These are phyloP conservation scores for Fusarium humuli DNA, from an alignment of 2,329 filamentous ascomycete species.

Conservation along the genomic window DNA sequence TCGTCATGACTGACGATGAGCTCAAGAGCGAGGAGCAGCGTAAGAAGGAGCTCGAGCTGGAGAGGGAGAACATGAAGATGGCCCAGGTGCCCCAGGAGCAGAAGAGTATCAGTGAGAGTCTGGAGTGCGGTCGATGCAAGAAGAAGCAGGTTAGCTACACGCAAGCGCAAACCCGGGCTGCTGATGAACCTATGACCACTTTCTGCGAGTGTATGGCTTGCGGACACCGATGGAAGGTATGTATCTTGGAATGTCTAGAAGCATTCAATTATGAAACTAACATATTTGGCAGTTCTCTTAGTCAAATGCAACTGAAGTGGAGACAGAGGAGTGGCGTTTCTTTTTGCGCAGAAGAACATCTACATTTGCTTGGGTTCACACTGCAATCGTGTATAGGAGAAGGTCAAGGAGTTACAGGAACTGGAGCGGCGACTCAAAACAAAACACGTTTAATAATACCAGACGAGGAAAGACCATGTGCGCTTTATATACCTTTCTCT, in stretches of 20 bases:
- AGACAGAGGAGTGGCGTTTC: conserved; percentile 26
- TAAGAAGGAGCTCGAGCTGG: conserved; percentile 78
- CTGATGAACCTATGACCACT: conserved; percentile 91
- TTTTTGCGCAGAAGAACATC: conserved; percentile 32
- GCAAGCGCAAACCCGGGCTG: conserved; percentile 93
- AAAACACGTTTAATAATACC: conserved; percentile 35
- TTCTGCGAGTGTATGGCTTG: conserved; percentile 79
- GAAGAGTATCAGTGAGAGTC: conserved; percentile 87
- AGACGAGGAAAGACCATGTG: conserved; percentile 40
- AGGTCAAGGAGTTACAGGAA: conserved; percentile 42
- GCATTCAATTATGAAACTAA: conserved; percentile 10
- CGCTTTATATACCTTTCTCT: conserved; percentile 41
- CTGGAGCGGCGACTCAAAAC: conserved; percentile 41
- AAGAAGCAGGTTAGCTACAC: conserved; percentile 95
- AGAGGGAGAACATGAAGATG: conserved; percentile 96
- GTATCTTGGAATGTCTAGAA: conserved; percentile 34
- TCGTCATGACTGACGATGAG: conserved; percentile 89
- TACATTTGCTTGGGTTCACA: conserved; percentile 24
- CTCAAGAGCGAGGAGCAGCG: conserved; percentile 88
- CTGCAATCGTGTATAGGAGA: conserved; percentile 19
- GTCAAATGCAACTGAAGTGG: conserved; percentile 9
- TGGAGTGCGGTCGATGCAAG: conserved; percentile 92
- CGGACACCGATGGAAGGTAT: conserved; percentile 78
- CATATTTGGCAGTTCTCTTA: conserved; percentile 42
- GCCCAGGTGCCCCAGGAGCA: conserved; percentile 94